Percentiles rank a stretch among this genome's conserved stretches.
These are phyloP conservation scores for Rhododendron griersonianum DNA, from an alignment of 148 eudicot genomes.

Conservation along the genomic window DNA sequence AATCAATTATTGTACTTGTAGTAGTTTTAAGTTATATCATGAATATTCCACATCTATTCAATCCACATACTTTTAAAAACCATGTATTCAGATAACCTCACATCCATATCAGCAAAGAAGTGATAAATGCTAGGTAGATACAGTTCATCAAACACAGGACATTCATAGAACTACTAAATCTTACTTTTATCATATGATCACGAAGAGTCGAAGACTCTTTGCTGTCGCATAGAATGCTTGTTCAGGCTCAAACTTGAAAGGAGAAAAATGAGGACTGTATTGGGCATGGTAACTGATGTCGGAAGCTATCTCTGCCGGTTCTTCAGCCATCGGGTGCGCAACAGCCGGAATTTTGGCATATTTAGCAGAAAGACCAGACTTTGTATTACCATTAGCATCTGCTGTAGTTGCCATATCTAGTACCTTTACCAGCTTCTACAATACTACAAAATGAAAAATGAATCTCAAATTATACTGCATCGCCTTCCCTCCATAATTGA, in stretches of 20 bases:
- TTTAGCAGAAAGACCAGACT: constrained; percentile 26
- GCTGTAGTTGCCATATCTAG: constrained; percentile 41
- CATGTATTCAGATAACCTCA: neutral
- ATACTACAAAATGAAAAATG: neutral
- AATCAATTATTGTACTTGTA: neutral
- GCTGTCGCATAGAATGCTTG: constrained; percentile 96
- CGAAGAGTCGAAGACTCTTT: constrained; percentile 71
- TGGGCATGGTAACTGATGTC: constrained; percentile 87
- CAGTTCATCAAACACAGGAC: neutral
- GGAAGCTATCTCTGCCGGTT: constrained; percentile 69
- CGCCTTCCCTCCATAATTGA: neutral
- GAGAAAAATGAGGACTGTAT: constrained; percentile 91
- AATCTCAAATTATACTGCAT: neutral
- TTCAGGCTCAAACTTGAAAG: constrained; percentile 86
- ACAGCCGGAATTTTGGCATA: constrained; percentile 48
- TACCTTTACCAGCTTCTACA: constrained; percentile 2
- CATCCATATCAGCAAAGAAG: neutral
- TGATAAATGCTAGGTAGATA: neutral
- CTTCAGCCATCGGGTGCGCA: constrained; percentile 65
- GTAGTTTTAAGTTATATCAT: neutral
- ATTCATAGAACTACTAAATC: neutral
- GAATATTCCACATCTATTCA: neutral
- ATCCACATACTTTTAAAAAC: neutral
- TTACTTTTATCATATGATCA: constrained; percentile 78
- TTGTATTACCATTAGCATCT: constrained; percentile 37